These are phyloP conservation scores for Limnanthes douglasii DNA, from an alignment of 345 rosid genomes.

Conservation along the genomic window DNA sequence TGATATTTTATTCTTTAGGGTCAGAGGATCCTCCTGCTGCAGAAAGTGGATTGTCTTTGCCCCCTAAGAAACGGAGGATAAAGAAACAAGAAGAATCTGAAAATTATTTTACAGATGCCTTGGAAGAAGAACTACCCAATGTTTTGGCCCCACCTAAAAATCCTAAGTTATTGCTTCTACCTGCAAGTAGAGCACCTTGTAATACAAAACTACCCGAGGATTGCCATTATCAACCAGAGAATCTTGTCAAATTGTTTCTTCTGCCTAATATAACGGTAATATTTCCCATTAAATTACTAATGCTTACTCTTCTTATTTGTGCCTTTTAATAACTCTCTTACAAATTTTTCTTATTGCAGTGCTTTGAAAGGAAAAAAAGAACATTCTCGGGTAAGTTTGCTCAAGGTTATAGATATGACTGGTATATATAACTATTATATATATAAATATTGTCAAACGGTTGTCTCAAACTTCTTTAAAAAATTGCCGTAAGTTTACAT, in stretches of 20 bases:
- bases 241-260: slow-evolving; percentile 76
- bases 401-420: too few relatives aligned
- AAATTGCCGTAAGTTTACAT: too few relatives aligned
- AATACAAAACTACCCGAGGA: slow-evolving; percentile 78
- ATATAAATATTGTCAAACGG: too few relatives aligned
- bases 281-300: too few relatives aligned
- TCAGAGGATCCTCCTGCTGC: slow-evolving; percentile 24
- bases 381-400: slow-evolving; percentile 61
- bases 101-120: slow-evolving; percentile 57
- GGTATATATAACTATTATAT: too few relatives aligned
- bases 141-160: slow-evolving; percentile 76
- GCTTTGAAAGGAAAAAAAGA: slow-evolving; percentile 58
- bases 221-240: slow-evolving; percentile 94
- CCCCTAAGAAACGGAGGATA: slow-evolving; percentile 41
- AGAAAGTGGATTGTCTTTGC: slow-evolving; percentile 28
- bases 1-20: slow-evolving; percentile 5
- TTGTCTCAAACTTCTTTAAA: too few relatives aligned
- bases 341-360: slow-evolving; percentile 26
- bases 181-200: slow-evolving; percentile 49
- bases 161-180: slow-evolving; percentile 55
- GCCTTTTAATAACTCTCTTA: slow-evolving; percentile 1
- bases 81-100: slow-evolving; percentile 59
- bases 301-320: background rate
- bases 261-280: slow-evolving; percentile 72
- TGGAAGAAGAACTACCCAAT: slow-evolving; percentile 51